phyloP scores from a whole-genome alignment of 805 yeast species.

The Candida adriatica region DNA sequence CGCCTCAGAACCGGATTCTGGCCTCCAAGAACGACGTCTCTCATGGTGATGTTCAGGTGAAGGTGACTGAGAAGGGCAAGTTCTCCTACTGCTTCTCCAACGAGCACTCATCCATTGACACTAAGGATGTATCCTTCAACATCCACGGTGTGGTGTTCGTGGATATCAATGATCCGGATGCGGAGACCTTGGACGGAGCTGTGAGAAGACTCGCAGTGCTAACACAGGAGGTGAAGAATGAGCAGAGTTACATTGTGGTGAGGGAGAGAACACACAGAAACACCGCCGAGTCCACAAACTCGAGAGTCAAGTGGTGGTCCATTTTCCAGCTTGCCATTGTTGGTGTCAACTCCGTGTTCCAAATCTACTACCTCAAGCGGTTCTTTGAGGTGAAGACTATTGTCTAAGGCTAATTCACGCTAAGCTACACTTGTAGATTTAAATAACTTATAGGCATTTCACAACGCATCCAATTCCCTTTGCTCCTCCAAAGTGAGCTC shows the following conservation, averaged over 20 bases:
- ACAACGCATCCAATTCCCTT: slow-evolving; percentile 16
- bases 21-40: slow-evolving; percentile 49
- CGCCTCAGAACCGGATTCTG: slow-evolving; percentile 38
- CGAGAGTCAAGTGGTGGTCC: slow-evolving; percentile 98
- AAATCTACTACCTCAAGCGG: slow-evolving; percentile 86
- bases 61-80: slow-evolving; percentile 63
- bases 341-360: slow-evolving; percentile 81
- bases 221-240: slow-evolving; percentile 84
- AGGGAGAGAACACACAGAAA: slow-evolving; percentile 97
- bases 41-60: slow-evolving; percentile 73
- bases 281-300: slow-evolving; percentile 95
- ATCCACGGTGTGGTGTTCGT: slow-evolving; percentile 89
- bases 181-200: slow-evolving; percentile 78
- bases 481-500: slow-evolving; percentile 23
- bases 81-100: slow-evolving; percentile 88
- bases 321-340: slow-evolving; percentile 85
- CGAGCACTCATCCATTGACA: slow-evolving; percentile 62
- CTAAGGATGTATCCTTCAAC: slow-evolving; percentile 91
- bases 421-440: too few relatives aligned
- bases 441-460: too few relatives aligned
- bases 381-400: slow-evolving; percentile 93
- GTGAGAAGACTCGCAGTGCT: slow-evolving; percentile 68
- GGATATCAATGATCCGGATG: slow-evolving; percentile 67
- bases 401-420: too few relatives aligned
- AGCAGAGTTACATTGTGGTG: slow-evolving; percentile 84